Evolutionary conservation across 495 filamentous ascomycete species (phyloP).

Genomic region (Aspergillus coremiiformis): DNA sequence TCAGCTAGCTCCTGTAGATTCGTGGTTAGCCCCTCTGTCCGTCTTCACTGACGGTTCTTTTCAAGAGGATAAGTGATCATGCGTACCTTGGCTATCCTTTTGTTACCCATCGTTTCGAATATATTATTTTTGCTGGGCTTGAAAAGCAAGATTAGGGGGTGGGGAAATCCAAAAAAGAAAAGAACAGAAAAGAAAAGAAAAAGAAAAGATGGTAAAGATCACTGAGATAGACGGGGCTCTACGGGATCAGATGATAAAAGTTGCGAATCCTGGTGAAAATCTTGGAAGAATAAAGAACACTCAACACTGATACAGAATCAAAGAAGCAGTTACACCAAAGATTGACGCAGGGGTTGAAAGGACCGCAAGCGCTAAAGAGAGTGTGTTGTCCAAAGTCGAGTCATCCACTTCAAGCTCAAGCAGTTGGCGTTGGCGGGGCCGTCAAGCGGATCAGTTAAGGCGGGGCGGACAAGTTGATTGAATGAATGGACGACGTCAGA

Average conservation of each 20-base stretch:
- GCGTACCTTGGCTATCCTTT: constrained; percentile 55
- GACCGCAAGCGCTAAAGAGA: not conserved
- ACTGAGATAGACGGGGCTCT: constrained; percentile 2
- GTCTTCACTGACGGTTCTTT: not conserved
- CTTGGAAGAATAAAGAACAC: not conserved
- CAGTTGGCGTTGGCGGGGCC: constrained; percentile 11
- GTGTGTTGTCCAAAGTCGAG: not conserved
- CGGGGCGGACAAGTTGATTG: constrained; percentile 31
- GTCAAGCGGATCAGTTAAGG: constrained; percentile 22
- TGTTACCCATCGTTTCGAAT: constrained; percentile 37
- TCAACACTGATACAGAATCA: not conserved
- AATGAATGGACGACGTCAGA: constrained; percentile 4
- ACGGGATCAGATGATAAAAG: not conserved
- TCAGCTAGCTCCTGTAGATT: constrained; percentile 62
- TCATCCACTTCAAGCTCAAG: not conserved
- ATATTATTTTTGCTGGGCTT: not conserved
- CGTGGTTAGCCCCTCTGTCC: constrained; percentile 5
- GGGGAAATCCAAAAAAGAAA: constrained; percentile 6
- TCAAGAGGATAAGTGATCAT: not conserved
- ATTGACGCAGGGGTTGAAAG: not conserved
- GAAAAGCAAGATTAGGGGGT: too few species aligned
- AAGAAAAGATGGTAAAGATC: not conserved
- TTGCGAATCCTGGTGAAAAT: not conserved
- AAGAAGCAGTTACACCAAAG: not conserved
- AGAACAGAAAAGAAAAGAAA: too few species aligned